These are phyloP conservation scores for Candida verbasci DNA, from an alignment of 805 yeast species.

Conservation along the genomic window DNA sequence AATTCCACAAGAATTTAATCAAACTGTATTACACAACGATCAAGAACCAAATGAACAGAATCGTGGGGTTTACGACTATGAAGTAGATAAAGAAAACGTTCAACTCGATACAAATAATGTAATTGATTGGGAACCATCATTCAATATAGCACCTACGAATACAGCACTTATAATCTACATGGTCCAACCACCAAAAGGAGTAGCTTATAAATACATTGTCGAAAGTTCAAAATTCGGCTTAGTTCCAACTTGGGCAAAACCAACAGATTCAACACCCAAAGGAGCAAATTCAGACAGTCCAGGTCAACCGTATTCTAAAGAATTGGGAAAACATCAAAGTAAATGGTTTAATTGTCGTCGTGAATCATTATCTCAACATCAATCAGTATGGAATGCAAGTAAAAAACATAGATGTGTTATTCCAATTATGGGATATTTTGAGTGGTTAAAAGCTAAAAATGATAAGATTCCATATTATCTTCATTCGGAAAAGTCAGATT, in stretches of 20 bases:
- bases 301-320: slow-evolving; percentile 23
- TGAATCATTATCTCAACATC: slow-evolving; percentile 50
- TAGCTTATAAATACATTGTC: slow-evolving; percentile 16
- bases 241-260: slow-evolving; percentile 62
- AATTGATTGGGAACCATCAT: slow-evolving; percentile 28
- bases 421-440: slow-evolving; percentile 81
- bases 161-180: slow-evolving; percentile 39
- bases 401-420: slow-evolving; percentile 61
- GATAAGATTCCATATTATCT: slow-evolving; percentile 65
- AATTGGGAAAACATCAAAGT: slow-evolving; percentile 32
- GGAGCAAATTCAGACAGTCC: slow-evolving; percentile 10
- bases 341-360: slow-evolving; percentile 70
- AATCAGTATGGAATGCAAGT: slow-evolving; percentile 55
- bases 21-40: slow-evolving; percentile 15
- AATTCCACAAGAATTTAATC: slow-evolving; percentile 26
- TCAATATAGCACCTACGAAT: slow-evolving; percentile 61
- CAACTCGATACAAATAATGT: slow-evolving; percentile 5
- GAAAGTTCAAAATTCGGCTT: slow-evolving; percentile 78
- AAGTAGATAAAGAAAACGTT: too few relatives aligned
- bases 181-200: slow-evolving; percentile 7
- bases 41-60: slow-evolving; percentile 9
- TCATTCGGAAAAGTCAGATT: slow-evolving; percentile 43
- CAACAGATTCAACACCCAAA: slow-evolving; percentile 31
- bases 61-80: slow-evolving; percentile 7
- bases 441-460: slow-evolving; percentile 53